phyloP scores from a whole-genome alignment of 23 red algal species.

The Gracilaria gracilis region DNA sequence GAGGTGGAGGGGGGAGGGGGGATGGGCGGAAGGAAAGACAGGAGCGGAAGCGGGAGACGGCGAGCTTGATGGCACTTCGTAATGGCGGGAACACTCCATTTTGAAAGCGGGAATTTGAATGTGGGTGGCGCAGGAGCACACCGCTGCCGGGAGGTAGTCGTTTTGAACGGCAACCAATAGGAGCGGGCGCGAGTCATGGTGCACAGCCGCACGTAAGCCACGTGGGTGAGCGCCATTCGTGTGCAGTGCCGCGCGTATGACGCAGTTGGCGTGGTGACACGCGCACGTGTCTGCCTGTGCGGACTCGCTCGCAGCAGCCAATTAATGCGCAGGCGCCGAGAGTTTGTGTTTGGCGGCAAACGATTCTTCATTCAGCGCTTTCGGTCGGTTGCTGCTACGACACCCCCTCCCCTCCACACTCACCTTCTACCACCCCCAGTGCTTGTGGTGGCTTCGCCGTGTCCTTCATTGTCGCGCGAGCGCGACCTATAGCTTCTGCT shows the following conservation, averaged over 20 bases:
- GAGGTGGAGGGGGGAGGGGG: background rate
- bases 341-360: slow-evolving; percentile 18
- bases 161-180: slow-evolving; percentile 32
- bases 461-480: background rate
- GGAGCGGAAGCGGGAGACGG: background rate
- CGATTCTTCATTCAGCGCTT: background rate
- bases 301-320: background rate
- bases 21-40: background rate
- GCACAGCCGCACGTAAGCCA: background rate
- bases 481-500: background rate
- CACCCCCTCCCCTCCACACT: background rate
- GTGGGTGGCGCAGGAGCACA: background rate
- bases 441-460: background rate
- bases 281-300: background rate
- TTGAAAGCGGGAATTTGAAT: slow-evolving; percentile 39
- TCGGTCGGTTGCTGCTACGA: too few relatives aligned
- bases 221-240: background rate
- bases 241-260: background rate
- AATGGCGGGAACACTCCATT: slow-evolving; percentile 37
- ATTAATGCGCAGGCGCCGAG: background rate
- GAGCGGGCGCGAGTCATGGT: background rate
- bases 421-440: too few relatives aligned
- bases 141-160: background rate
- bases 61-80: slow-evolving; percentile 4
- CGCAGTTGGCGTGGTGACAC: background rate